Base-by-base conservation (phyloP, 2,329 filamentous ascomycete genomes). In the Talaromyces verruculosus region DNA sequence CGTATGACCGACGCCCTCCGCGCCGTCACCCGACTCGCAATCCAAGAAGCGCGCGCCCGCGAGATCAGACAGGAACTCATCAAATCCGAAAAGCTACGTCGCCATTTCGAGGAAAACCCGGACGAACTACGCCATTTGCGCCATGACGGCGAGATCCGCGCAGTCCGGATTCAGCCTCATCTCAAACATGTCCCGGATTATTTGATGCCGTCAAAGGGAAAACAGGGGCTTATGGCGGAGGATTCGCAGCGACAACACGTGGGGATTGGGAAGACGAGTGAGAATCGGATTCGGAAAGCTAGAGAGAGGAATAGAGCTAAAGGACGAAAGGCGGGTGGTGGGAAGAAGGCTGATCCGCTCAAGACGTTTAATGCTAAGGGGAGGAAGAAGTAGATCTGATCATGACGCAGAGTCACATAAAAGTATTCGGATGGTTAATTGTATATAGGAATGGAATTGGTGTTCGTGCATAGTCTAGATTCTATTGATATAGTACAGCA, bases 21-120 rank as follows among this genome's bases (percentile, higher is more conserved):
- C 68, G 90, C 93, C 0, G 93, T 99, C 2, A 99, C 95, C 10
- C 88, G 91, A 66, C 90, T 96, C 30, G 91, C 94, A 0, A 88
- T 99, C 53, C 90, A 94, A 69, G 93, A 97, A 81, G 94, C 95
- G 2, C 87, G 95, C 60, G 91, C 92, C 10, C 87, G 91, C 67
- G 94, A 99, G 79, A 85, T 99, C 65, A 87, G 92, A 63, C 89
- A 94, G 76, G 95, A 98, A 77, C 84, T 99, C 13, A 84, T 97
- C 72, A 96, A 96, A 81, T 94, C 90, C 70, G 94, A 98, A 75
- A 97, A 97, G 79, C 82, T 99, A 64, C 93, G 95, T 79, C 86
- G 93, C 61, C 92, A 98, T 82, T 99, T 98, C 74, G 95, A 98
- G 76, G 95, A 99, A 78, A 97, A 99, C 76, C 95, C 95, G 0